Evolutionary conservation across 306 rosid genomes (phyloP), one percentile per base, ranked within the genome.

Genomic region (Lathyrus sativus): DNA sequence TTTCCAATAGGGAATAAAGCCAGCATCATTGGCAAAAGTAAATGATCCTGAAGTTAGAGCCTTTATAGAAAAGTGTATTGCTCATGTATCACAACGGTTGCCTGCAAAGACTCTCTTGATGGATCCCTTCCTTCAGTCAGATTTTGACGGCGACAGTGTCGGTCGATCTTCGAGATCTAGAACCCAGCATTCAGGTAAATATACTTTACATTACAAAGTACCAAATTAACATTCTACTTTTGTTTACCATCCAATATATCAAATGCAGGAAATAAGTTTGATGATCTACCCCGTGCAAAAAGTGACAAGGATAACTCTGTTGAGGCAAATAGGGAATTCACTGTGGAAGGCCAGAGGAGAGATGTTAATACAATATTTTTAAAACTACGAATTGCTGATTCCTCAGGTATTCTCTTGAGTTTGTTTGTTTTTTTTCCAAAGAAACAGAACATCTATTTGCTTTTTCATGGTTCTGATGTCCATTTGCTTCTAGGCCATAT

Each of bases 11-110:
- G 99, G 99, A 73, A 80, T 83, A 75, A 95, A 88, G 81, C 97
- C 97, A 28, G 96, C 95, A 28, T 95, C 97, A 33, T 69, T 95
- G 81, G 89, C 86, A 38, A 95, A 87, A 82, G 97, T 95, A 31
- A 70, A 77, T 44, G 79, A 95, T 78, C 82, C 80, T 50, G 76
- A 77, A 67, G 87, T 95, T 61, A 91, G 41, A 79, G 83, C 87
- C 72, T 91, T 95, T 75, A 88, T 95, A 19, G 96, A 85, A 69
- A 95, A 91, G 76, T 95, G 99, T 80, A 85, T 87, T 35, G 86
- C 91, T 46, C 67, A 84, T 67, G 99, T 72, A 22, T 85, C 97
- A 5, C 83, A 91, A 41, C 89, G 96, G 48, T 80, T 95, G 79
- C 33, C 97, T 68, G 99, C 99, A 12, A 89, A 81, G 84, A 87